These are phyloP conservation scores for Apiosordaria backusii DNA, from an alignment of 495 filamentous ascomycete genomes.

Conservation along the genomic window DNA sequence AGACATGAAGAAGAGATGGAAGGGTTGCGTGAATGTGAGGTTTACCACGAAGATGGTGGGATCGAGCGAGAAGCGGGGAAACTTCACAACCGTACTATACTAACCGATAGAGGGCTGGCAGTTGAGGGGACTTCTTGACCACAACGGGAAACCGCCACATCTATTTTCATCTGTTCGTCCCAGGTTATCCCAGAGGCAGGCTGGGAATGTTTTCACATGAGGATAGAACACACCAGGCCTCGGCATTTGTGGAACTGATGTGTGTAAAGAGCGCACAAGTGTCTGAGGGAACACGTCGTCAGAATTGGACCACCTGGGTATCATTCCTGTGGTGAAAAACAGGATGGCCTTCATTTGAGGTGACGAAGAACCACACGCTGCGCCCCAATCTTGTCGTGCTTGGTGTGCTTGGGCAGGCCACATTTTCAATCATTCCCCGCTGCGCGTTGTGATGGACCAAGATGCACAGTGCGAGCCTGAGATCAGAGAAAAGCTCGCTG, in stretches of 20 bases:
- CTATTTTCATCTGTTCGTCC: too few relatives aligned
- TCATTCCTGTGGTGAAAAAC: background rate
- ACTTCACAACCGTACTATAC: background rate
- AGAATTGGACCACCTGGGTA: background rate
- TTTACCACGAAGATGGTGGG: background rate
- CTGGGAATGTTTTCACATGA: too few relatives aligned
- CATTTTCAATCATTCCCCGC: conserved; percentile 8
- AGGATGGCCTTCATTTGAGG: background rate
- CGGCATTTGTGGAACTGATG: too few relatives aligned
- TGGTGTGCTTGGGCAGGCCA: background rate
- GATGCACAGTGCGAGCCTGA: conserved; percentile 10
- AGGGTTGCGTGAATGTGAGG: background rate
- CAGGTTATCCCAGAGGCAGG: too few relatives aligned
- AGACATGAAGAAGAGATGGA: background rate
- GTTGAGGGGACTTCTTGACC: background rate
- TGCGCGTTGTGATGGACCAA: conserved; percentile 6
- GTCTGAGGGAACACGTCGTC: background rate
- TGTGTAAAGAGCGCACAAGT: background rate
- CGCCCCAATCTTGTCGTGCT: conserved; percentile 1
- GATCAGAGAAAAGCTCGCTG: background rate
- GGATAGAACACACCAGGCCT: too few relatives aligned
- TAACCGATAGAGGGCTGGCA: background rate
- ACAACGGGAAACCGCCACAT: too few relatives aligned
- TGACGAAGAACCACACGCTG: background rate
- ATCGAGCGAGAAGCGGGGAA: background rate